Base-by-base conservation (phyloP, 2,329 filamentous ascomycete genomes). In the Colletotrichum simmondsii region DNA sequence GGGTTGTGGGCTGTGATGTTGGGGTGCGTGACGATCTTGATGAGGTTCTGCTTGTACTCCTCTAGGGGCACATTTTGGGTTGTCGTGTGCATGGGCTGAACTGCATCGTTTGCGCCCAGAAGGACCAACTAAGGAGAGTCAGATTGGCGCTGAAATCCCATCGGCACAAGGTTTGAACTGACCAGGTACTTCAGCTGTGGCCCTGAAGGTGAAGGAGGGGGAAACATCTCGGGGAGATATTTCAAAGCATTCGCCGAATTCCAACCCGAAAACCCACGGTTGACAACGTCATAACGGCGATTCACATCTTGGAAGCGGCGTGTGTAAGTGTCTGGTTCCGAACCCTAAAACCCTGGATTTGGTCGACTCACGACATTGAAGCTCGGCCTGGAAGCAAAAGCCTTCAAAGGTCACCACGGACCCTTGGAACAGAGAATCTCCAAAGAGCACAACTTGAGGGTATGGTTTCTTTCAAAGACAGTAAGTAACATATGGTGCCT, bases 41-140 rank as follows among this genome's bases (percentile, higher is more conserved):
- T 87, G 60, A 98, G 83, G 79, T 98, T 97, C 68, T 88, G 83
- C 80, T 90, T 91, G 85, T 95, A 98, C 73, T 91, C 84, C 1
- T 92, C 88, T n/a, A 98, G 82, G 1, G 94, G 90, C 8, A 98
- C 89, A 80, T 96, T 91, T 82, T 98, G 97, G 11, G 86, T 85
- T 63, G 90, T 91, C 4, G 86, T 86, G 5, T 88, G 86, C 49
- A 89, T 84, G 4, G 91, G 88, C 4, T 97, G 81, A 67, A 92
- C 92, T 4, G 96, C 92, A 82, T 98, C 97, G 80, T 99, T 98
- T 77, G 97, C 94, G 22, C 97, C 97, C 73, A 98, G 92, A 76
- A 97, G 92, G 71, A 98, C 83, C 52, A 93, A 46, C 67, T 73
- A 30, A 24, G 35, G 28, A 54, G 10, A 22, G 7, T n/a, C n/a